These are phyloP conservation scores for Agarophyton chilense DNA, from an alignment of 23 red algal species.

Conservation along the genomic window DNA sequence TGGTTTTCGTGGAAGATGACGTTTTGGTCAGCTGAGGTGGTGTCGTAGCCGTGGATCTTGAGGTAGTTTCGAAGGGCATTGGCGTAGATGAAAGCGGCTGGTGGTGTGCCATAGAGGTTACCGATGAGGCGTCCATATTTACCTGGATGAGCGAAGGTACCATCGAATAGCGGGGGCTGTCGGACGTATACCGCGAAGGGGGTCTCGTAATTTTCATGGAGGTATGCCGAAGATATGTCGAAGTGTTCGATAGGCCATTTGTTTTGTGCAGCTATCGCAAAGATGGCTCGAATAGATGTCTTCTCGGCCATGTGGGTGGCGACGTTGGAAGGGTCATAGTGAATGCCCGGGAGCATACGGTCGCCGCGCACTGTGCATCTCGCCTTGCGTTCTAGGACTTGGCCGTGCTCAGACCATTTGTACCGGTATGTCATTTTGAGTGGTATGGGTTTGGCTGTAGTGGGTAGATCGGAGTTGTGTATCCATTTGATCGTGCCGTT, in stretches of 20 bases:
- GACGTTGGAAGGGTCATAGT: not conserved
- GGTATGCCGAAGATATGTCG: not conserved
- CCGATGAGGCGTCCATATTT: too few relatives aligned
- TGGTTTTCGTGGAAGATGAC: too few relatives aligned
- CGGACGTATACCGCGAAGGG: not conserved
- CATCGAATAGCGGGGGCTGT: not conserved
- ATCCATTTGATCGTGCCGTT: too few relatives aligned
- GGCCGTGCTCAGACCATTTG: not conserved
- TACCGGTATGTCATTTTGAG: not conserved
- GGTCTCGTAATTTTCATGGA: not conserved
- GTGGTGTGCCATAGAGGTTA: too few relatives aligned
- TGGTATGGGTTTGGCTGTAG: too few relatives aligned
- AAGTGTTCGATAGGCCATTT: not conserved
- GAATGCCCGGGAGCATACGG: conserved; percentile 12
- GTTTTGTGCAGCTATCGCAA: not conserved
- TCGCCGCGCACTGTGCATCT: conserved; percentile 1
- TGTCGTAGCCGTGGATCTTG: too few relatives aligned
- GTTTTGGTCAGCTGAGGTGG: too few relatives aligned
- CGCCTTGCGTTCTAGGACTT: conserved; percentile 11
- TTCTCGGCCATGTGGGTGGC: conserved; percentile 7
- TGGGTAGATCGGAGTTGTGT: too few relatives aligned
- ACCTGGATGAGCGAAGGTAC: not conserved
- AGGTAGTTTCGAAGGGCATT: too few relatives aligned
- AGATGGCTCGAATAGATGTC: not conserved
- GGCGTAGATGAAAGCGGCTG: too few relatives aligned